Conservation (phyloP, 176 grass and related monocot genomes). For the Tillandsia fasciculata region DNA sequence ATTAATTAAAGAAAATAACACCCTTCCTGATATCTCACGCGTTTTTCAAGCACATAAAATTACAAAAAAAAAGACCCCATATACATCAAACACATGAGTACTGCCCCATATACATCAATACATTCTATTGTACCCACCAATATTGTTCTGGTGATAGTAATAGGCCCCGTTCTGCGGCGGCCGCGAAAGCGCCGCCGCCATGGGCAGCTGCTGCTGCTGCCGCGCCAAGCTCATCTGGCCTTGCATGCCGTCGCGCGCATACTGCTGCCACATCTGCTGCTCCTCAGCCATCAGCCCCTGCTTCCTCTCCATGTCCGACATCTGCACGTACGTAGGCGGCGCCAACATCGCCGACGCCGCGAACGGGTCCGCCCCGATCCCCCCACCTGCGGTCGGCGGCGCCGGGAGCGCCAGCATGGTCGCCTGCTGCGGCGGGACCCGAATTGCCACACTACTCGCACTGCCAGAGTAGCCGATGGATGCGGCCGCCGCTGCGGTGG, state of each 20-base stretch:
- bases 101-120: background rate
- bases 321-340: constrained; percentile 71
- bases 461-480: constrained; percentile 29
- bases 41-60: background rate
- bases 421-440: constrained; percentile 9
- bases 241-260: constrained; percentile 40
- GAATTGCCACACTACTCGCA: constrained; percentile 51
- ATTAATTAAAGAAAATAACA: background rate
- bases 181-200: constrained; percentile 7
- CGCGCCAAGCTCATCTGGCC: constrained; percentile 27
- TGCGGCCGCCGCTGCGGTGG: constrained; percentile 9
- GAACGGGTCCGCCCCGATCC: constrained; percentile 35
- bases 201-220: constrained; percentile 33
- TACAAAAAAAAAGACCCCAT: background rate
- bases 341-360: constrained; percentile 40
- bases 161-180: constrained; percentile 12
- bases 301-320: constrained; percentile 79
- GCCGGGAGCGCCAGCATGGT: constrained; percentile 51
- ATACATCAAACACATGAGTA: background rate
- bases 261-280: constrained; percentile 51
- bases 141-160: background rate
- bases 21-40: background rate
- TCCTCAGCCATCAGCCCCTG: constrained; percentile 47
- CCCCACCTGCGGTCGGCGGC: background rate
- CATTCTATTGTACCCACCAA: constrained; percentile 1